Conservation (phyloP, 495 filamentous ascomycete genomes). For the Umbilicaria muhlenbergii region DNA sequence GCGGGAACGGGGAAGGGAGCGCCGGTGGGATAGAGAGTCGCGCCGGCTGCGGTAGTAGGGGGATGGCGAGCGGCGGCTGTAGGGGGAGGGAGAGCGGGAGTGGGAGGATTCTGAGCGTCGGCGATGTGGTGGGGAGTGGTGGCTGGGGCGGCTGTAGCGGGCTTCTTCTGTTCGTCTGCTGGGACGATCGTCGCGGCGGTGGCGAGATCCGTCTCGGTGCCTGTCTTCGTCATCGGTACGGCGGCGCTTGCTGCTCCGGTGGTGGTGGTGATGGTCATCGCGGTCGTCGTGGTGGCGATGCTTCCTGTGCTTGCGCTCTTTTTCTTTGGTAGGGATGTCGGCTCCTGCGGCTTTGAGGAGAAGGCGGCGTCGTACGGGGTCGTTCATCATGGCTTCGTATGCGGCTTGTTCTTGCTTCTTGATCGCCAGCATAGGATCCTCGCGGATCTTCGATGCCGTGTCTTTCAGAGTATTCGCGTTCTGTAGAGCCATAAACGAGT, state of each 20-base stretch:
- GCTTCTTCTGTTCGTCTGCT: slow-evolving; percentile 17
- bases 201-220: slow-evolving; percentile 6
- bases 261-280: slow-evolving; percentile 10
- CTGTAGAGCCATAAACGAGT: slow-evolving; percentile 42
- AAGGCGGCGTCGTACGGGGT: slow-evolving; percentile 55
- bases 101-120: slow-evolving; percentile 14
- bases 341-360: slow-evolving; percentile 44
- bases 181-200: slow-evolving; percentile 1
- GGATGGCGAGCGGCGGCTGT: slow-evolving; percentile 8
- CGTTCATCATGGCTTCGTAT: slow-evolving; percentile 78
- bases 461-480: slow-evolving; percentile 54
- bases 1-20: not conserved
- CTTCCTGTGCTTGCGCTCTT: slow-evolving; percentile 33
- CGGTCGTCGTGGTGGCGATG: slow-evolving; percentile 33
- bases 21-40: no score
- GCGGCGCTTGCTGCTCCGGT: slow-evolving; percentile 4
- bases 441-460: slow-evolving; percentile 65
- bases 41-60: slow-evolving; percentile 8
- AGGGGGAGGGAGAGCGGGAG: slow-evolving; percentile 20
- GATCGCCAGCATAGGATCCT: slow-evolving; percentile 82
- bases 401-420: slow-evolving; percentile 85
- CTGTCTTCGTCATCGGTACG: slow-evolving; percentile 17
- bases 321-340: slow-evolving; percentile 23
- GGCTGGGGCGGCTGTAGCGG: slow-evolving; percentile 7
- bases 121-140: slow-evolving; percentile 11